phyloP scores from a whole-genome alignment of 208 protist genomes.

The Vickermania ingenoplastis region DNA sequence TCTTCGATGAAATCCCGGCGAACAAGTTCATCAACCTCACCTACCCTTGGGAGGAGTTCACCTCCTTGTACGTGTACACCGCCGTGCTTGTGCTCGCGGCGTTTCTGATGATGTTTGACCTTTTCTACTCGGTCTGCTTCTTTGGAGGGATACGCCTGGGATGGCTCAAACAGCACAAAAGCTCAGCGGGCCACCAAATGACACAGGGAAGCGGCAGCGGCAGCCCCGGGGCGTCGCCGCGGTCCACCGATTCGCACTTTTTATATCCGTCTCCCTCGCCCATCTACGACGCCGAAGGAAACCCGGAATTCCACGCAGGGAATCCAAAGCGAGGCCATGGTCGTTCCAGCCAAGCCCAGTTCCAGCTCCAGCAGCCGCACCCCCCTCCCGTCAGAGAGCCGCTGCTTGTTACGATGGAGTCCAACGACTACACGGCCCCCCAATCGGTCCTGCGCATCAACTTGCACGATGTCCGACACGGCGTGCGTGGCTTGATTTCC shows the following conservation, averaged over 20 bases:
- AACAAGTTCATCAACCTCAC: not conserved
- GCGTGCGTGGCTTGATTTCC: not conserved
- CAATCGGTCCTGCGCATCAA: not conserved
- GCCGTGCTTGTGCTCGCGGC: not conserved
- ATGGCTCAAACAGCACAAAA: not conserved
- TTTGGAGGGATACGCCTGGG: not conserved
- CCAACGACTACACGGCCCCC: not conserved
- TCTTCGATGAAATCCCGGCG: not conserved
- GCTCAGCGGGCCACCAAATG: not conserved
- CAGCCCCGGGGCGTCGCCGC: not conserved
- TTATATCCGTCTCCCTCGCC: too few species aligned
- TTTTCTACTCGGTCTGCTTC: not conserved
- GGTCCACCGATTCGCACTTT: not conserved
- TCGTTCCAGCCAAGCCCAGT: too few species aligned
- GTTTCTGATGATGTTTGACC: not conserved
- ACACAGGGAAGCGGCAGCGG: not conserved
- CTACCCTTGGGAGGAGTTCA: not conserved
- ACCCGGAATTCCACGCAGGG: too few species aligned
- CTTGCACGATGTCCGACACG: not conserved
- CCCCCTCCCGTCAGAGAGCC: too few species aligned
- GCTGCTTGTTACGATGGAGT: not conserved
- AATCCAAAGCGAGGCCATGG: too few species aligned
- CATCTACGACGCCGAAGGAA: too few species aligned
- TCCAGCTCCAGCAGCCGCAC: too few species aligned
- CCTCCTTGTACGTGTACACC: not conserved